Evolutionary conservation across 805 yeast species (phyloP), one percentile per base, ranked within the genome.

Genomic region (Vanderwaltozyma yarrowii): DNA sequence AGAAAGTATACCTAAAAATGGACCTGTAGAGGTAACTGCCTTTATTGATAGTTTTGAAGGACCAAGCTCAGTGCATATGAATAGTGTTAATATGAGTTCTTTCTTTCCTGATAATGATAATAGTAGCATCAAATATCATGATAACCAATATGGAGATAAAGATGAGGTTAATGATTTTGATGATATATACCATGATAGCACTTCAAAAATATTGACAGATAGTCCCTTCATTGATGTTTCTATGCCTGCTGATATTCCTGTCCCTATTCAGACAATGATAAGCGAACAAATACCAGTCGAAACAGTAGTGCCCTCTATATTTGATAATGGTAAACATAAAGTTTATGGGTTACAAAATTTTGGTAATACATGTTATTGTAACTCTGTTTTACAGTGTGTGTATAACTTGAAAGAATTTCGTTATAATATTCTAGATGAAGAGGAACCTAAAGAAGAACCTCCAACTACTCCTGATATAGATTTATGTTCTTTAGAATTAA

Each of bases 291-390:
- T 8, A 24, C 27, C 27, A 24, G n/a, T 4, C 11, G 11, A 24
- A 24, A 10, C n/a, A n/a, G n/a, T n/a, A n/a, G n/a, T n/a, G n/a
- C n/a, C n/a, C n/a, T n/a, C n/a, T n/a, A n/a, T 24, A 12, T 24
- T 24, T 24, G n/a, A 4, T 8, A 12, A 76, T 53, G 92, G 88
- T 1, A 64, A 76, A 6, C 66, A 73, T 44, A 82, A 80, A 56
- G 70, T 82, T 16, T 82, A 73, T 56, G 94, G 94, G 0, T 74
- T 81, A 71, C 92, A 82, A 55, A 83, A 83, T 54, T 82, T 81
- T 50, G 95, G 94, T 2, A 80, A 87, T 56, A 87, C 96, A 0
- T 92, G 97, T 63, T 89, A 89, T 64, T 84, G 95, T 61, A 92
- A 92, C 51, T 85, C 96, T 9, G 83, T 92, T 24, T 63, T 92